These are phyloP conservation scores for Eimeria sp. DNA, from an alignment of 169 alveolate species.

Conservation along the genomic window DNA sequence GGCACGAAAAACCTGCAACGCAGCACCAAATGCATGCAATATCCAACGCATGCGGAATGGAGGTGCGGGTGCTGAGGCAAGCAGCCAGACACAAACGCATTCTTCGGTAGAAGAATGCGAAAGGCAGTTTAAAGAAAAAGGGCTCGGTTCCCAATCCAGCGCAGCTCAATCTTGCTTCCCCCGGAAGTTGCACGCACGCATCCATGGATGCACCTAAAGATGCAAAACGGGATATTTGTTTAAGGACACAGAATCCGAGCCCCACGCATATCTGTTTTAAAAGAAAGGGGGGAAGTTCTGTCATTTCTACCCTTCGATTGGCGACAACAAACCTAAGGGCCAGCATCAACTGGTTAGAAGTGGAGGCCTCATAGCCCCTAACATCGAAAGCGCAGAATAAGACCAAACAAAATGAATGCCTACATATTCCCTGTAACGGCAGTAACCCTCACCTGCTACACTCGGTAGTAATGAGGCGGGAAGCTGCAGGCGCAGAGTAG, in stretches of 20 bases:
- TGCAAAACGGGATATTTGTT: no score
- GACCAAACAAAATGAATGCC: not conserved
- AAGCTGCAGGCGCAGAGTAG: conserved; percentile 36
- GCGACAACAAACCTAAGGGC: no score
- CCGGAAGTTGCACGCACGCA: not conserved
- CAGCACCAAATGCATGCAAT: conserved; percentile 12
- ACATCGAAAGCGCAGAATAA: no score
- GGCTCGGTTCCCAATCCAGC: no score
- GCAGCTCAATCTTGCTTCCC: not conserved
- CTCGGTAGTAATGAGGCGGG: not conserved
- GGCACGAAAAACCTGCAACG: conserved; percentile 35
- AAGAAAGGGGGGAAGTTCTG: no score
- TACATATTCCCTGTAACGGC: not conserved
- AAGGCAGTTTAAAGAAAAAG: no score
- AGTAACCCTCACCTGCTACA: not conserved
- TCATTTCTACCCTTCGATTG: no score
- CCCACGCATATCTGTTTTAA: no score
- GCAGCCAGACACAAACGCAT: not conserved
- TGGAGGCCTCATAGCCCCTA: no score
- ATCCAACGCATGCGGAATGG: not conserved
- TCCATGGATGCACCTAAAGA: not conserved
- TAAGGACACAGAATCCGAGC: no score
- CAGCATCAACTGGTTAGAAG: no score
- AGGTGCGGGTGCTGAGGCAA: not conserved
- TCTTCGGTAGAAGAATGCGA: not conserved